Percentiles rank a stretch among this genome's conserved stretches.
Evolutionary conservation across 345 rosid genomes (phyloP).

Genomic region (Clarkia xantiana): DNA sequence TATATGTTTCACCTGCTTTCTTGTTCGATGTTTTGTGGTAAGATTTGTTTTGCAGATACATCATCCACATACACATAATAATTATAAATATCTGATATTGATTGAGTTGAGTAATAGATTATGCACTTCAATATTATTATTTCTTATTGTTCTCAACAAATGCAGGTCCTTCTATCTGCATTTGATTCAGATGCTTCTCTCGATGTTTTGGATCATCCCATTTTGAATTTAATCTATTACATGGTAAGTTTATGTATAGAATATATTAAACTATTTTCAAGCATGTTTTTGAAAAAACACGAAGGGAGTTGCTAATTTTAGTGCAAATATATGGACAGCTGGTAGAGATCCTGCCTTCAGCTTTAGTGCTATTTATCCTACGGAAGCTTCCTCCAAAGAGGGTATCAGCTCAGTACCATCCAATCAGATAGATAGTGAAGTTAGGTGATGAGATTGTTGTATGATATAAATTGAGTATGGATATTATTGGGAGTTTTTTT

Average conservation of each 20-base stretch:
- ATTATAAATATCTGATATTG: neutral
- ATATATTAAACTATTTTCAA: neutral
- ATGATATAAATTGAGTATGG: no score
- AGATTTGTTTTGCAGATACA: conserved; percentile 11
- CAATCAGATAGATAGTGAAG: conserved; percentile 36
- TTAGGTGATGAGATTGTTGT: no score
- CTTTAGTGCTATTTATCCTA: conserved; percentile 74
- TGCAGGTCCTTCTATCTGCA: conserved; percentile 78
- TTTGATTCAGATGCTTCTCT: conserved; percentile 63
- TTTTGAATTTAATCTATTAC: conserved; percentile 81
- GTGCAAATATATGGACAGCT: conserved; percentile 27
- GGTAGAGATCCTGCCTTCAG: conserved; percentile 92
- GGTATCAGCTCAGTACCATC: conserved; percentile 84
- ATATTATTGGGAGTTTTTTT: conserved; percentile 44
- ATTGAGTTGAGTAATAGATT: neutral
- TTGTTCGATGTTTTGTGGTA: conserved; percentile 87
- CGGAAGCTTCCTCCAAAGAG: conserved; percentile 95
- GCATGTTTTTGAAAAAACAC: neutral
- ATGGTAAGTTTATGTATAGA: conserved; percentile 28
- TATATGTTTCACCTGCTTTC: conserved; percentile 91
- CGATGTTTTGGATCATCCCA: conserved; percentile 84
- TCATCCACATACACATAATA: neutral
- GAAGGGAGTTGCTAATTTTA: neutral
- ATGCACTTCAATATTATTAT: neutral
- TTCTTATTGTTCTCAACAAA: neutral